phyloP scores from a whole-genome alignment of 192 early-diverging fungal genomes.

The Linderina pennispora region DNA sequence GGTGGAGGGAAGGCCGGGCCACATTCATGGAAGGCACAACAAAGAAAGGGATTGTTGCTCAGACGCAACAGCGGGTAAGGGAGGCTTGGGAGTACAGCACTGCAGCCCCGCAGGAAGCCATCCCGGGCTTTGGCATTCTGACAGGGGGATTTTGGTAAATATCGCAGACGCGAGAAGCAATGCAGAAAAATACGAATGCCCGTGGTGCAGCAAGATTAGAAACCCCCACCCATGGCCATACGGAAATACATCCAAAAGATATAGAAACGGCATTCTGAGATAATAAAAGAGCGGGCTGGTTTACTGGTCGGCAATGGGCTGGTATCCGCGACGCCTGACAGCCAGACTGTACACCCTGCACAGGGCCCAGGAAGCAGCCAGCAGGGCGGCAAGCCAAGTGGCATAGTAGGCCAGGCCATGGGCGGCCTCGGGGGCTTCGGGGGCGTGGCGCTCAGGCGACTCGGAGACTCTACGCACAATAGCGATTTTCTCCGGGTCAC shows the following conservation, averaged over 20 bases:
- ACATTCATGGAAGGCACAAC: no score
- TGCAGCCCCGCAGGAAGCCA: no score
- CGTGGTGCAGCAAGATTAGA: no score
- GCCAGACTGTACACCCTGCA: not conserved
- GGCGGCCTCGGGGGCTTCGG: no score
- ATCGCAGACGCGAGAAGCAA: no score
- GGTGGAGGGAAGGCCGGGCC: no score
- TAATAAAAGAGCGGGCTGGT: not conserved
- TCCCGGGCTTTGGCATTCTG: no score
- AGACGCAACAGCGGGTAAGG: no score
- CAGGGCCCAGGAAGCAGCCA: not conserved
- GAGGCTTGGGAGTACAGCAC: no score
- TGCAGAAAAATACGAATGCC: no score
- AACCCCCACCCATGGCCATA: conserved; percentile 15
- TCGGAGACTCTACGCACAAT: conserved; percentile 15
- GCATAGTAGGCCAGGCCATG: not conserved
- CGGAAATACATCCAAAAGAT: not conserved
- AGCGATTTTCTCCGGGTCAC: conserved; percentile 15
- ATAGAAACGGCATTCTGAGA: not conserved
- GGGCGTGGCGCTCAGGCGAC: not conserved
- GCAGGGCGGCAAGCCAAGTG: not conserved
- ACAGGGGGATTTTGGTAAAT: no score
- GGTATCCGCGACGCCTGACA: conserved; percentile 12
- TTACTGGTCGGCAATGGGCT: conserved; percentile 1
- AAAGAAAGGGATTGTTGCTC: no score